Conservation (phyloP, 1,284 basidiomycete genomes). For the Tetrapyrgos nigripes region DNA sequence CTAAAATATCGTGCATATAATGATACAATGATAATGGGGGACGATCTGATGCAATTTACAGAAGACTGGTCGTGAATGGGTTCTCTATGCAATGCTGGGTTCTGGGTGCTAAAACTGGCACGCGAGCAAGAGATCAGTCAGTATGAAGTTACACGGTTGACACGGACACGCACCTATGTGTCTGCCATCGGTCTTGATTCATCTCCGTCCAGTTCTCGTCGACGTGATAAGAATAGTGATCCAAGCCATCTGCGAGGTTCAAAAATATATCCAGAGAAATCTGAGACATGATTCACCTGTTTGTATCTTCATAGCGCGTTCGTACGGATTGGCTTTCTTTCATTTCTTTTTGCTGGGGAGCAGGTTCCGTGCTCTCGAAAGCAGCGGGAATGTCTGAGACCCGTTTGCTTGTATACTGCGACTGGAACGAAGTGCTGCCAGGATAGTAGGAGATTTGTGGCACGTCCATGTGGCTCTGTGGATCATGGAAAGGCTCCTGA, state of each 20-base stretch:
- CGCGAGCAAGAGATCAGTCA: no score
- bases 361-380: background rate
- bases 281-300: conserved; percentile 51
- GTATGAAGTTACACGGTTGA: no score
- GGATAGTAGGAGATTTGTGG: background rate
- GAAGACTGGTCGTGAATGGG: no score
- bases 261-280: background rate
- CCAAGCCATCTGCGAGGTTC: conserved; percentile 51
- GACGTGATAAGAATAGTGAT: conserved; percentile 65
- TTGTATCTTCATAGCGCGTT: conserved; percentile 67
- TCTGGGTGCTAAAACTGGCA: no score
- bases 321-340: conserved; percentile 53
- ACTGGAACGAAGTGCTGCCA: background rate
- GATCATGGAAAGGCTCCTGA: conserved; percentile 20
- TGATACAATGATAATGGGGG: no score
- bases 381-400: background rate
- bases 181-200: background rate
- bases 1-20: no score
- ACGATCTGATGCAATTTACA: no score
- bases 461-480: conserved; percentile 4
- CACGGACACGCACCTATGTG: no score
- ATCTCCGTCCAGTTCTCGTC: conserved; percentile 48
- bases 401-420: background rate
- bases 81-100: no score
- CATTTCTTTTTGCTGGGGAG: conserved; percentile 34